Evolutionary conservation across 257 asterid genomes (phyloP), one percentile per base, ranked within the genome.

Genomic region (Marsdenia floribunda): DNA sequence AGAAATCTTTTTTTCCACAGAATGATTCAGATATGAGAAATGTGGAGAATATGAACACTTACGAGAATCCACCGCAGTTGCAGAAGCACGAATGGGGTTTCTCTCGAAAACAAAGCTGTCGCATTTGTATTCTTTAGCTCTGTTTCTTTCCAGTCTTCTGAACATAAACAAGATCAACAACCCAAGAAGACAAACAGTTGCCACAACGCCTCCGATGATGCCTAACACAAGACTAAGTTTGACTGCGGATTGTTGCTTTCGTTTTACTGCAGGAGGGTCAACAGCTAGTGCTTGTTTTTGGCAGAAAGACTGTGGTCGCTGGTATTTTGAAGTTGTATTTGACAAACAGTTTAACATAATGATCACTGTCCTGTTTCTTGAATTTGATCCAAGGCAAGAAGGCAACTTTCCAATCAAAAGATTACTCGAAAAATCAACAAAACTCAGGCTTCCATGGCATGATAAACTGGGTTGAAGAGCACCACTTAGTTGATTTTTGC

Each of bases 281-380:
- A 95, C 97, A 24, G 98, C 98, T 44, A 95, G 37, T n/a, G 99
- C 99, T 73, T 92, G 91, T 52, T 90, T 92, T 13, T 88, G 94
- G 75, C 99, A 95, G 79, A 82, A 95, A 26, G 96, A 77, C 52
- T 29, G 21, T 11, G 90, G 80, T 57, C 88, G 83, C 71, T 95
- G 99, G 65, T 84, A 86, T 81, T 83, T 89, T 3, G 93, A 85
- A 68, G 81, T 86, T 22, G 96, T 79, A 73, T 87, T 90, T 3
- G 88, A 83, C 80, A 95, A 73, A 72, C 99, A 95, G 69, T 95
- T 95, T 89, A 90, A 87, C 69, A 85, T 52, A 58, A 79, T 66
- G 19, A 88, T 29, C 6, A 92, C 91, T 0, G 82, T 91, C 71
- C 79, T 85, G 68, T 85, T 92, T 11, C 89, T 86, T 6, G 78